Base-by-base conservation (phyloP, 768 basidiomycete species). In the Filobasidium floriforme region DNA sequence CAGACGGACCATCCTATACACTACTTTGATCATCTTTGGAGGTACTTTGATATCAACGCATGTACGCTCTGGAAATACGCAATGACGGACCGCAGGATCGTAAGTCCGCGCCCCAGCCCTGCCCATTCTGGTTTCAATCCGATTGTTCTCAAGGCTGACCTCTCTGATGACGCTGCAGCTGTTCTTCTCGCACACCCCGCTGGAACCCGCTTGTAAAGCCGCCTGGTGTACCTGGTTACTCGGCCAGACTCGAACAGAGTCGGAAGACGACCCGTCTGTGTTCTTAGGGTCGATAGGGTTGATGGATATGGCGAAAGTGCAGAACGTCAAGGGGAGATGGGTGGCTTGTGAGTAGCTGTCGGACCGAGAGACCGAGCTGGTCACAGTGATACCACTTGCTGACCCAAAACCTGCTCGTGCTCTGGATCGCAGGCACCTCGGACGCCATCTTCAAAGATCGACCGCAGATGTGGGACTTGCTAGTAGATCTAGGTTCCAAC, bases 221-320 rank as follows among this genome's bases (percentile, higher is more conserved):
- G 77, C 75, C 12, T 78, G 73, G 71, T 74, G 73, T 41, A 73
- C 75, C 3, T 70, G 68, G 66, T 68, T 74, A 0, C 70, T 73
- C 54, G 72, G 73, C 1, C 68, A 74, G 22, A 41, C 37, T 19
- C 19, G 28, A 43, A 51, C 41, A 0, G 29, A 7, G 41, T 69
- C 29, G 71, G 73, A 37, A 18, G 29, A 59, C 18, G 54, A 59
- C 26, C 29, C 41, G 43, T 64, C 51, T 1, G 18, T 11, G 7
- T 77, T 72, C 70, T 44, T 78, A 6, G 77, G 77, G 2, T 73
- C 74, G 57, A 72, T 76, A 7, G 77, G 77, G 1, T 61, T 78
- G 46, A 74, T 74, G 70, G 73, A 76, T 52, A 66, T 78, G 32
- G 55, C 55, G 7, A 65, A 49, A 5, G 32, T 78, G 14, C 72